A percentile compares a stretch with the other conserved stretches of the same genome.
phyloP scores from a whole-genome alignment of 805 yeast genomes.

The Nakazawaea laoshanensis region DNA sequence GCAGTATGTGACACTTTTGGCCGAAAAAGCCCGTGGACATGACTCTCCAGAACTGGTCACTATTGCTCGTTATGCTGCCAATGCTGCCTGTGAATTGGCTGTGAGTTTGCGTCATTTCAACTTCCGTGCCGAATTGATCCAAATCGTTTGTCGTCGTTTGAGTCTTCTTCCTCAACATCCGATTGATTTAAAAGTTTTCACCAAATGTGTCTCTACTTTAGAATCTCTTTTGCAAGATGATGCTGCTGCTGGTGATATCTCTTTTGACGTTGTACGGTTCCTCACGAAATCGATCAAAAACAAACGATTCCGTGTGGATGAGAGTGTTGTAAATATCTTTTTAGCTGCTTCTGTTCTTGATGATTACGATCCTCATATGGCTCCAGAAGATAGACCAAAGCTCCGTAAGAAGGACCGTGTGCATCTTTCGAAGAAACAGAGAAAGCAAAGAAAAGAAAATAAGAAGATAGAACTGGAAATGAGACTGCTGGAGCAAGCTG shows the following conservation, averaged over 20 bases:
- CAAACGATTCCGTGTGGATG: slow-evolving; percentile 75
- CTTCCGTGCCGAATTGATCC: slow-evolving; percentile 65
- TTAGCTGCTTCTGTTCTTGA: slow-evolving; percentile 57
- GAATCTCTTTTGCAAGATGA: slow-evolving; percentile 73
- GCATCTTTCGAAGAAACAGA: slow-evolving; percentile 83
- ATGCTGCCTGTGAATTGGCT: slow-evolving; percentile 73
- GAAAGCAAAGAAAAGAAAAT: slow-evolving; percentile 80
- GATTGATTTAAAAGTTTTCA: slow-evolving; percentile 39
- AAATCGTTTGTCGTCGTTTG: slow-evolving; percentile 58
- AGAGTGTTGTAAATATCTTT: slow-evolving; percentile 66
- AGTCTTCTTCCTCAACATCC: slow-evolving; percentile 47
- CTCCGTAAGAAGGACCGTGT: slow-evolving; percentile 81
- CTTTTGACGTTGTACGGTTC: slow-evolving; percentile 64
- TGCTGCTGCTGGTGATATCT: slow-evolving; percentile 67
- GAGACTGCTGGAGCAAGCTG: slow-evolving; percentile 77
- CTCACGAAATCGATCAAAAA: slow-evolving; percentile 63
- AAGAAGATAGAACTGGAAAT: slow-evolving; percentile 85
- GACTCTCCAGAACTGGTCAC: slow-evolving; percentile 22
- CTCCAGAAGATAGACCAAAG: slow-evolving; percentile 39
- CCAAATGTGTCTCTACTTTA: slow-evolving; percentile 52
- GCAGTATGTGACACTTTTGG: slow-evolving; percentile 51
- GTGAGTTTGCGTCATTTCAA: slow-evolving; percentile 71
- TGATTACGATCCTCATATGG: slow-evolving; percentile 65
- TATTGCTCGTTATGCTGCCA: slow-evolving; percentile 52
- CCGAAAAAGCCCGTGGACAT: slow-evolving; percentile 22